A percentile compares a stretch with the other conserved stretches of the same genome.
Conservation (phyloP, 1,284 basidiomycete genomes). For the Tilletia walkeri region DNA sequence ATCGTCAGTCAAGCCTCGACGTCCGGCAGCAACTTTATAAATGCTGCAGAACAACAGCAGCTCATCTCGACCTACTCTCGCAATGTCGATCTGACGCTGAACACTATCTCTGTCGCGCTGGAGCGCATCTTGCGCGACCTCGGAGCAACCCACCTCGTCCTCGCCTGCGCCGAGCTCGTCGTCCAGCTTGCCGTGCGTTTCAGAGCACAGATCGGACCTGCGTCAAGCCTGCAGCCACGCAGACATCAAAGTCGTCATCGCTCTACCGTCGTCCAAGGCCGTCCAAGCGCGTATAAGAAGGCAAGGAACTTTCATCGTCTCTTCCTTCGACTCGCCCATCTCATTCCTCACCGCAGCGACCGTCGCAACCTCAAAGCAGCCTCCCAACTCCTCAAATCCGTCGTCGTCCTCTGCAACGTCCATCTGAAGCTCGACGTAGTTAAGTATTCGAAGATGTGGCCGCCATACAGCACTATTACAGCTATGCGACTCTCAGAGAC, state of each 20-base stretch:
- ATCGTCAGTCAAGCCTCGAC: neutral
- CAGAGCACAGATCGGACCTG: neutral
- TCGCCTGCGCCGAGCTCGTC: neutral
- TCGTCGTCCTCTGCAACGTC: conserved; percentile 4
- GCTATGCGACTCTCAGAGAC: neutral
- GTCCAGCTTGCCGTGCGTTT: neutral
- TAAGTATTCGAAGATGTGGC: neutral
- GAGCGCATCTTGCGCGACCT: conserved; percentile 2
- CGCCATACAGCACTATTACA: neutral
- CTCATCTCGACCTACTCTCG: neutral
- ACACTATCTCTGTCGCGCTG: neutral
- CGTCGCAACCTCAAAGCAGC: neutral
- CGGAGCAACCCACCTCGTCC: neutral
- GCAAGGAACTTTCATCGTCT: neutral
- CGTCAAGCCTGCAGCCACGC: neutral
- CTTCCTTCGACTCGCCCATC: neutral
- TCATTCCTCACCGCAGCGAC: neutral
- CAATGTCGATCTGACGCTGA: neutral
- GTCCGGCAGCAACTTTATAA: neutral
- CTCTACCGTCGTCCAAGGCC: neutral
- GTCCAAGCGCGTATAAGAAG: neutral
- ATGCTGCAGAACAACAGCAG: neutral
- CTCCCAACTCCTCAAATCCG: neutral
- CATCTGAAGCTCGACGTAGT: neutral
- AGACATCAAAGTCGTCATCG: neutral